phyloP scores from a whole-genome alignment of 192 early-diverging fungal genomes.

The Phycomyces nitens region DNA sequence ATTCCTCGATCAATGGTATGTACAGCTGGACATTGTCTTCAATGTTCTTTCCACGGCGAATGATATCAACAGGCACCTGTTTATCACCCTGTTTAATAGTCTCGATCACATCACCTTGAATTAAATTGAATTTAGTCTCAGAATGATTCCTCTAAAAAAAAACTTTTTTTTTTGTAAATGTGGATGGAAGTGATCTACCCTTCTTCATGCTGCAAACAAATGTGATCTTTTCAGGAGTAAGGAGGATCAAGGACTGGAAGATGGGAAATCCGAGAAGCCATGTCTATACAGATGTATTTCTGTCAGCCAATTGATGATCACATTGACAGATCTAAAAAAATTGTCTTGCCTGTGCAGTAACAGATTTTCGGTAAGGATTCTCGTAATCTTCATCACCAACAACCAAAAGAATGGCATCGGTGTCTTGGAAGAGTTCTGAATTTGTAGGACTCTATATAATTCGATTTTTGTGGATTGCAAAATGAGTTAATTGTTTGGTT shows the following conservation, averaged over 20 bases:
- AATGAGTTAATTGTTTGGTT: not conserved
- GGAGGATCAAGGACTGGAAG: slow-evolving; percentile 76
- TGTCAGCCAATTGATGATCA: not conserved
- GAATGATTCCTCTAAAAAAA: not conserved
- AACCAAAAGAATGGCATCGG: slow-evolving; percentile 59
- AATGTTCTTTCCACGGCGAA: slow-evolving; percentile 73
- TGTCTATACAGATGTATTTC: slow-evolving; percentile 46
- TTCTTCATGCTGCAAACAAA: slow-evolving; percentile 82
- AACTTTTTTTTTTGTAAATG: not conserved
- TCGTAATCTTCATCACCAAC: slow-evolving; percentile 69
- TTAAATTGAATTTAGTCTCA: not conserved
- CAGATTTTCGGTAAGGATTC: slow-evolving; percentile 69
- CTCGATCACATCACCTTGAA: slow-evolving; percentile 56
- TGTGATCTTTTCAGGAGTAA: slow-evolving; percentile 70
- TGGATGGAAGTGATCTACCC: slow-evolving; percentile 41
- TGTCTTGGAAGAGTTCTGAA: slow-evolving; percentile 50
- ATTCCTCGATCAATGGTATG: slow-evolving; percentile 49
- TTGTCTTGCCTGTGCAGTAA: slow-evolving; percentile 56
- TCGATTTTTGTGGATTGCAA: not conserved
- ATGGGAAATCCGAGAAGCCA: slow-evolving; percentile 95
- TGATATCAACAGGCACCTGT: slow-evolving; percentile 70
- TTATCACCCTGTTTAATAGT: slow-evolving; percentile 56
- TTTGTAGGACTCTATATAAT: slow-evolving; percentile 12
- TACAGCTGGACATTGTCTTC: slow-evolving; percentile 67
- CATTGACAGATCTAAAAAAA: not conserved